phyloP scores from a whole-genome alignment of 345 rosid genomes.

The Eucalyptus cloeziana region DNA sequence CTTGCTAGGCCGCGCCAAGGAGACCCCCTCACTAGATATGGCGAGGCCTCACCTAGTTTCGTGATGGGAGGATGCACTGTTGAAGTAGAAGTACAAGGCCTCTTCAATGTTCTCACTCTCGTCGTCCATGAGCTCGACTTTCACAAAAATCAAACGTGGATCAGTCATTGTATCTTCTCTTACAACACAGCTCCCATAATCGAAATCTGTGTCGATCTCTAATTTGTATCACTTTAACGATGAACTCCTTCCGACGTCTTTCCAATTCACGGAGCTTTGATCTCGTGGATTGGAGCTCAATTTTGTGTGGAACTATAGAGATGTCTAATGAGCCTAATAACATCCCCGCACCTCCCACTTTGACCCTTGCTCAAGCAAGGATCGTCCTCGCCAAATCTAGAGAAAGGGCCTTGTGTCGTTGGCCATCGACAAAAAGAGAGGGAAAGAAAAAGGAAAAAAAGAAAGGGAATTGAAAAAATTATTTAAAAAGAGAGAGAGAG shows the following conservation, averaged over 20 bases:
- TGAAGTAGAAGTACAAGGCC: neutral
- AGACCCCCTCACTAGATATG: neutral
- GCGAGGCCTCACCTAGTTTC: neutral
- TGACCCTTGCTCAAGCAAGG: neutral
- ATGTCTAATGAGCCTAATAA: neutral
- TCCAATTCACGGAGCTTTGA: neutral
- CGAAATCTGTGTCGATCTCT: neutral
- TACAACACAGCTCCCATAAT: neutral
- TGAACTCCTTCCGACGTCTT: neutral
- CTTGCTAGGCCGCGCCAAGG: accelerated
- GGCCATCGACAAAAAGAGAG: accelerated
- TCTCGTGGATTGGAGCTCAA: neutral
- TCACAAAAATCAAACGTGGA: neutral
- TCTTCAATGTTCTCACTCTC: neutral
- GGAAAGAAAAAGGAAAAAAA: too few species aligned
- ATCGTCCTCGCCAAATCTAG: neutral
- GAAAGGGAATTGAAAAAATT: accelerated
- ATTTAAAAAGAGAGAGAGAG: accelerated
- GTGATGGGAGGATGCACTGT: accelerated
- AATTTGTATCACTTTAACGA: neutral
- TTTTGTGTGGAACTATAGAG: neutral
- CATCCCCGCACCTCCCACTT: neutral
- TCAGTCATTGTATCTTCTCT: neutral
- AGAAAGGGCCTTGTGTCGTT: too few species aligned
- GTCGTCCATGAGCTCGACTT: neutral